phyloP scores from a whole-genome alignment of 2,329 filamentous ascomycete species.

The Akanthomyces uredinophilus region DNA sequence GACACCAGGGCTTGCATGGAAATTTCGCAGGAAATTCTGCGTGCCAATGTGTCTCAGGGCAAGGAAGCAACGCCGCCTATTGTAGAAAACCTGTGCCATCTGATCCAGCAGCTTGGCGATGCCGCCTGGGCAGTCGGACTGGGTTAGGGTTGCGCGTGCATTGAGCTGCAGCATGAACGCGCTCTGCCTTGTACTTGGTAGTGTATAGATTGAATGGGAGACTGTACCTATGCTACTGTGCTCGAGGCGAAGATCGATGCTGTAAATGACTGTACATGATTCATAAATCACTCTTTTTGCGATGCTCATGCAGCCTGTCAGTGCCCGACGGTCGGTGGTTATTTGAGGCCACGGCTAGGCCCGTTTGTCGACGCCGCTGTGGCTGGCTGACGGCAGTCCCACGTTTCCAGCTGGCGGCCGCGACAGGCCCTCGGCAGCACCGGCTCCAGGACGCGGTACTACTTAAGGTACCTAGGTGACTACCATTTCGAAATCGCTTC shows the following conservation, averaged over 20 bases:
- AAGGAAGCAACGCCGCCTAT: constrained; percentile 50
- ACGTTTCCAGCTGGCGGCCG: neutral
- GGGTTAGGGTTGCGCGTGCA: constrained; percentile 15
- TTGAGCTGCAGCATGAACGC: neutral
- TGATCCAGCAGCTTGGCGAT: constrained; percentile 57
- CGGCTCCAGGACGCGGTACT: neutral
- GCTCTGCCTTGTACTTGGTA: neutral
- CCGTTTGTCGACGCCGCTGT: neutral
- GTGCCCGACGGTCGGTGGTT: too few relatives aligned
- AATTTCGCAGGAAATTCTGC: constrained; percentile 51
- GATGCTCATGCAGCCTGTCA: neutral
- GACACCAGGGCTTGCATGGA: constrained; percentile 57
- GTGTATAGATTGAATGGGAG: neutral
- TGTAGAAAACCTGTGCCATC: constrained; percentile 60
- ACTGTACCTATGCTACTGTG: neutral
- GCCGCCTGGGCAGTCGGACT: constrained; percentile 39
- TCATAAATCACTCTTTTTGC: neutral
- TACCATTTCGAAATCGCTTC: neutral
- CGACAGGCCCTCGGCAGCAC: neutral
- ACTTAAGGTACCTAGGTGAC: too few relatives aligned
- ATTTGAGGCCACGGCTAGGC: neutral
- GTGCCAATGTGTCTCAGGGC: constrained; percentile 43
- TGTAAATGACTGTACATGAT: neutral
- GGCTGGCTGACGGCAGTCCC: neutral
- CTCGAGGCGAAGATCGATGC: neutral